Base-by-base conservation (phyloP, 805 yeast species). In the Starmera dryadoides region DNA sequence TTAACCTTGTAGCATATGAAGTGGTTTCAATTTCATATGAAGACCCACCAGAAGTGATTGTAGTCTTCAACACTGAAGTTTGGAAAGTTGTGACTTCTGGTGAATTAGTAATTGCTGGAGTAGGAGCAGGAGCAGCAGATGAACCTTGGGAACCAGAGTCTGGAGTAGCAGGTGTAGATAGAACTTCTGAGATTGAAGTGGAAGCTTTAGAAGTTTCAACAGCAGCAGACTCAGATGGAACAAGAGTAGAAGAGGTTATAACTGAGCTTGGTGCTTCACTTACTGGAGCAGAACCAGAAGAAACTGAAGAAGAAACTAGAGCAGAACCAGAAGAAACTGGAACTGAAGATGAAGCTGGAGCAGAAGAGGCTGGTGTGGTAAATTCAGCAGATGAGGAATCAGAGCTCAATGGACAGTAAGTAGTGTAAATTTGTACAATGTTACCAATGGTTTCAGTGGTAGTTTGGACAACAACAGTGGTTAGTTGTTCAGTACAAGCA, bases 371-470 rank as follows among this genome's bases (percentile, higher is more conserved):
- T 51, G 44, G 53, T 52, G 51, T 49, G 41, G 37, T 38, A 23
- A 38, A 20, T 34, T 42, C 38, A 26, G 35, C 30, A 22, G 40
- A 25, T 25, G n/a, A n/a, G n/a, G n/a, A n/a, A n/a, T 25, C 35
- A 31, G 47, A 29, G 17, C 54, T 33, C 19, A 56, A 37, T 52
- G 63, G 63, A 37, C 63, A 58, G 50, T 55, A 57, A 21, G 68
- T 62, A 47, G 64, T 61, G 59, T 52, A 57, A 39, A 51, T 49
- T 38, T 62, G 56, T 37, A 58, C 50, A 38, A 50, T 53, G 47
- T 59, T 60, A 53, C 54, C 50, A 17, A 55, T 55, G 15, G 50
- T 37, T 12, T 48, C 33, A 2, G 53, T 48, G 4, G 39, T 36
- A 4, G 53, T 48, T 8, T 49, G 44, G 12, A 48, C 41, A 9